Base-by-base conservation (phyloP, 2,329 filamentous ascomycete species). In the Tolypocladium pustulatum region DNA sequence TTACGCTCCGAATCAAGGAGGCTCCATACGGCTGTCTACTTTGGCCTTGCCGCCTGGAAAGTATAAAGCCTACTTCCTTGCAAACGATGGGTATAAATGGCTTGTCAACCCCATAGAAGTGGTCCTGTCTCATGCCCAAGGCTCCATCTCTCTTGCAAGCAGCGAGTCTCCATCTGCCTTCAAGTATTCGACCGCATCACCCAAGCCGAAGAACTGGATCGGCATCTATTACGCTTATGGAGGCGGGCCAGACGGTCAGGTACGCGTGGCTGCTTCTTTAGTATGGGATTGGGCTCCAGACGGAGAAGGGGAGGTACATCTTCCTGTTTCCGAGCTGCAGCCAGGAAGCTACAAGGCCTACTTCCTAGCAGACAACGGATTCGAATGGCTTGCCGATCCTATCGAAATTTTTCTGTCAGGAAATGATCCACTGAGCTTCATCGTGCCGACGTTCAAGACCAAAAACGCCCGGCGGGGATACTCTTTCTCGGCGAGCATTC, bases 31-130 rank as follows among this genome's bases (percentile, higher is more conserved):
- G 4, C 52, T 75, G 0, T 53, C 63, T 6, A 59, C 62, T 4
- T 54, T 36, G 1, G 57, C 49, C 2, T 63, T 73, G 0, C 58
- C 61, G 13, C 60, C 64, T 5, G 71, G 71, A 1, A 61, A 62
- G 15, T 75, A 72, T 61, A 66, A 64, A 15, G 72, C 68, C 4
- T 74, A 66, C 61, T 71, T 73, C 55, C 64, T 74, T 20, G 66
- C 67, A 2, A 57, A 63, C 5, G 68, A 69, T 55, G 68, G 67
- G 7, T 75, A 75, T 63, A 63, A 63, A 51, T 71, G 66, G 64
- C 64, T 75, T 4, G 65, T 69, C 1, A 60, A 67, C 4, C 69
- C 73, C 2, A 59, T 72, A 25, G 59, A 65, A 13, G 62, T 74
- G 15, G 12, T 6, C 12, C 20, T 58, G 7, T 36, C 41, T 17